Evolutionary conservation across 2,329 filamentous ascomycete species (phyloP), one percentile per base, ranked within the genome.

Genomic region (Fusarium sarcochroum): DNA sequence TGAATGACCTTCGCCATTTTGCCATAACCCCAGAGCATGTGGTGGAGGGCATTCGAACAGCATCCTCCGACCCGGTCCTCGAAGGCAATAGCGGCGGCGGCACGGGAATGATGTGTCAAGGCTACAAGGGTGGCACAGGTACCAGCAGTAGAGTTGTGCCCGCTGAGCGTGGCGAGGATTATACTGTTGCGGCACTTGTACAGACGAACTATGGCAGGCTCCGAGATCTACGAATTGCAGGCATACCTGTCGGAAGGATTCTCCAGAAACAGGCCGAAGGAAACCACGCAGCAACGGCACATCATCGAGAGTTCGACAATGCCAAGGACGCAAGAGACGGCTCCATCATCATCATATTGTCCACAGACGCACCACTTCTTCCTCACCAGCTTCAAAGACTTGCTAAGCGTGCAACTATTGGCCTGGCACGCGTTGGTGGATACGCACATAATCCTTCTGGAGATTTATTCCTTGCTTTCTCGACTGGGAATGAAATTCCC

Each of bases 61-160:
- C 85, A 1, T 80, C 80, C 5, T 79, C 78, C 18, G 85, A 81
- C 2, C 76, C 80, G 2, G 86, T 91, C 0, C 75, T 76, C 3
- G 89, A 91, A 75, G 89, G 89, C 1, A 87, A 87, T 66, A 82
- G 83, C 3, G 89, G 89, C 3, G 89, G 89, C 8, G 89, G 89
- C 11, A 88, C 87, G 1, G 89, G 88, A 5, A 90, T 90, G 87
- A 78, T 87, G 40, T 89, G 86, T 71, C 87, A 89, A 72, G 85
- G 85, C 66, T 89, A 87, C 78, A 90, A 90, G 73, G 89, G 87
- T 27, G 89, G 89, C 2, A 91, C 89, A 0, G 89, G 89, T 9
- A 87, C 84, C 2, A 84, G 84, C 63, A 87, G 84, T 35, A 82
- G 89, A n/a, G 62, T 89, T 8, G 65, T 75, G 15, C 55, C 58